phyloP scores from a whole-genome alignment of 106 monocot species.

The Hemerocallis citrina region DNA sequence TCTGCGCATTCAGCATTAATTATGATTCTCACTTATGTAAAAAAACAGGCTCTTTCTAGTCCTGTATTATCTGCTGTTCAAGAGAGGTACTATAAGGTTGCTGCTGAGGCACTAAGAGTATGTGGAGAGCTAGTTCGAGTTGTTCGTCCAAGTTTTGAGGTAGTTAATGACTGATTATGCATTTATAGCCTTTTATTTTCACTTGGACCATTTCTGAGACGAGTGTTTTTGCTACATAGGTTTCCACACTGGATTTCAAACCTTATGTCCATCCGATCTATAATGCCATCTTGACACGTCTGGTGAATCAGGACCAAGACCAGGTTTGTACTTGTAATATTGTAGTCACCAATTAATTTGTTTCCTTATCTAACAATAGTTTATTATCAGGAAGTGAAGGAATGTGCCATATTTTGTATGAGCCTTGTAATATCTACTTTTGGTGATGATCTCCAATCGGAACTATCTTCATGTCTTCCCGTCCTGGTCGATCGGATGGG shows the following conservation, averaged over 20 bases:
- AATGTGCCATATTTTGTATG: conserved; percentile 98
- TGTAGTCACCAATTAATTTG: conserved; percentile 1
- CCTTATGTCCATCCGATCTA: conserved; percentile 82
- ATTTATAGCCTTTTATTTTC: background rate
- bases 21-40: too few species aligned
- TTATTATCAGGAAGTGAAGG: conserved; percentile 84
- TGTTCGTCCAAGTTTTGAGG: conserved; percentile 92
- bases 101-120: conserved; percentile 94
- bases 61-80: conserved; percentile 81
- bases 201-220: background rate
- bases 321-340: conserved; percentile 60
- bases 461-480: conserved; percentile 72
- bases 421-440: conserved; percentile 93
- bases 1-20: background rate
- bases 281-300: conserved; percentile 80
- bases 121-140: conserved; percentile 96
- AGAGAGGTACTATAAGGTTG: conserved; percentile 96
- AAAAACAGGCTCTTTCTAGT: conserved; percentile 59
- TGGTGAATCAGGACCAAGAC: conserved; percentile 99
- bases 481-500: conserved; percentile 98
- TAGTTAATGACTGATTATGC: conserved; percentile 11
- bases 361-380: conserved; percentile 3
- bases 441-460: conserved; percentile 81
- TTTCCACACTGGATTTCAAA: conserved; percentile 55
- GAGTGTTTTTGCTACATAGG: conserved; percentile 32